Evolutionary conservation across 108 stramenopile species (phyloP), one percentile per base, ranked within the genome.

Genomic region (Asterionellopsis glacialis): DNA sequence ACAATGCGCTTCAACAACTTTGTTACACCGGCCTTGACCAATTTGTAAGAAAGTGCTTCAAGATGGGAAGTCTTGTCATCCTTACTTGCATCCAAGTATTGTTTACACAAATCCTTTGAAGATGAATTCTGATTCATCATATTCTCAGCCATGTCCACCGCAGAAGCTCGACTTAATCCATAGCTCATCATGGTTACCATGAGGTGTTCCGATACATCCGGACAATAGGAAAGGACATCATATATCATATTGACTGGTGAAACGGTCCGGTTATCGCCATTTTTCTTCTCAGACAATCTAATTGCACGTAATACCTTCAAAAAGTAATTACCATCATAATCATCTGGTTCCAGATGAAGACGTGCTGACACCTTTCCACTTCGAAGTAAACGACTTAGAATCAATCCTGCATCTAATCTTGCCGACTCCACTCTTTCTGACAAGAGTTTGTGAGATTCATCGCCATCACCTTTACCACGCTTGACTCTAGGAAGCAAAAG

Each of bases 341-440:
- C 55, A 33, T 14, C 26, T 6, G 21, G 26, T 56, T 76, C 65
- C 48, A 70, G 62, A 40, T 70, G 69, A 12, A 60, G 44, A 24
- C 75, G 59, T 14, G 75, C 75, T 28, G 75, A 76, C 1, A 76
- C 52, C 42, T 69, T 65, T 11, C 57, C 61, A 14, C 65, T 70
- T 33, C 49, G 41, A n/a, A 76, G 22, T 18, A 76, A 54, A 26
- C 61, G 58, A 11, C 59, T 54, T 38, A 76, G 24, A 16, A 75
- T 68, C 4, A 55, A n/a, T 13, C 68, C 61, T 49, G 74, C 74
- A 49, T 75, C 74, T 26, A 64, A 24, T 14, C 67, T 4, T 3
- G 57, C 57, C 55, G 57, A 19, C 22, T 49, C 24, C 5, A 40
- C 18, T 0, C 44, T 38, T 12, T 49, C n/a, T 33, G 33, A 33